A percentile compares a stretch with the other conserved stretches of the same genome.
phyloP scores from a whole-genome alignment of 2,329 filamentous ascomycete species.

The Hymenoscyphus fraxineus region DNA sequence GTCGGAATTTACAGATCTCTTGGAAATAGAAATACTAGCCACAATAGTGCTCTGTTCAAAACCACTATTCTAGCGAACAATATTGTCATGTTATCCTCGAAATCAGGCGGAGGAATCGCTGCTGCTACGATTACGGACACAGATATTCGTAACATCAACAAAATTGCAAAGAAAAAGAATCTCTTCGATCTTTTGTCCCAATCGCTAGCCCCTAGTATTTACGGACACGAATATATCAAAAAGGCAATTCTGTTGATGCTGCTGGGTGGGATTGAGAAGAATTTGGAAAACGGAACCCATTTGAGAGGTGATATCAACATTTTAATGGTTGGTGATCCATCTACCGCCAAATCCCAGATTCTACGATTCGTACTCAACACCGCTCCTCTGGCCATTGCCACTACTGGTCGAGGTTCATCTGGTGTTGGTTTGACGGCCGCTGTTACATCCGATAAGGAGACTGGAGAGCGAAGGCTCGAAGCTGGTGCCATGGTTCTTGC shows the following conservation, averaged over 20 bases:
- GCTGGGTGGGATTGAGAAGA: conserved; percentile 95
- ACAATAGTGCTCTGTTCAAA: conserved; percentile 90
- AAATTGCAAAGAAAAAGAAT: conserved; percentile 89
- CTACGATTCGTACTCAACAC: conserved; percentile 96
- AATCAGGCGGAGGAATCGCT: conserved; percentile 90
- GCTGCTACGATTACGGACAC: conserved; percentile 91
- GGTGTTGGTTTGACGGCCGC: conserved; percentile 96
- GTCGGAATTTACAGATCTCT: conserved; percentile 95
- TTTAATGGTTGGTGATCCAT: conserved; percentile 97
- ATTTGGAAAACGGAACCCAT: conserved; percentile 95
- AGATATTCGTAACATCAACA: conserved; percentile 98
- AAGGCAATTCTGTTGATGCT: conserved; percentile 96
- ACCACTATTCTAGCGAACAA: conserved; percentile 94
- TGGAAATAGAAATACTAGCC: conserved; percentile 87
- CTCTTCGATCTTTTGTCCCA: conserved; percentile 91
- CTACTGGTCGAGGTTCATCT: conserved; percentile 92
- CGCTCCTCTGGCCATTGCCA: conserved; percentile 91
- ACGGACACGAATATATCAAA: conserved; percentile 95
- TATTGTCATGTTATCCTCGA: conserved; percentile 88
- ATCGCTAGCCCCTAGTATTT: conserved; percentile 93
- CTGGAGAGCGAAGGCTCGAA: conserved; percentile 88
- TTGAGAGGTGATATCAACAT: conserved; percentile 98
- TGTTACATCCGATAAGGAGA: conserved; percentile 95
- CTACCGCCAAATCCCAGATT: conserved; percentile 97
- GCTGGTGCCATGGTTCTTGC: conserved; percentile 98